These are phyloP conservation scores for Phytophthora pinifolia DNA, from an alignment of 352 stramenopile genomes.

Conservation along the genomic window DNA sequence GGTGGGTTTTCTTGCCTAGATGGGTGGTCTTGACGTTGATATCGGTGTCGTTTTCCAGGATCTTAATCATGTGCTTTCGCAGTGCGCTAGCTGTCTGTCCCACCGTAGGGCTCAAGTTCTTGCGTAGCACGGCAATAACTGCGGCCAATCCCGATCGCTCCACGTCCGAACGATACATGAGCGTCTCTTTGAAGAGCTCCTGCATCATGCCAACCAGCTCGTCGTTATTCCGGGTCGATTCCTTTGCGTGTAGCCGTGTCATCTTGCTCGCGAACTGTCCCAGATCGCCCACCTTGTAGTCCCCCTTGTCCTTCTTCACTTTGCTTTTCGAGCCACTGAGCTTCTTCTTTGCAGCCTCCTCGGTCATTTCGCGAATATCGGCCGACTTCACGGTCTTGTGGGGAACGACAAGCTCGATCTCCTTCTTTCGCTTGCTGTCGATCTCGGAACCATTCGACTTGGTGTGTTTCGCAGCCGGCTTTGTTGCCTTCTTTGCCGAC, in stretches of 20 bases:
- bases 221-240: constrained; percentile 78
- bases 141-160: constrained; percentile 67
- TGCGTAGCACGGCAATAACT: constrained; percentile 66
- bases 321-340: constrained; percentile 37
- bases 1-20: constrained; percentile 35
- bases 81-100: constrained; percentile 70
- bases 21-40: constrained; percentile 34
- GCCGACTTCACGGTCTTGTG: constrained; percentile 78
- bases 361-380: constrained; percentile 73
- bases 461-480: constrained; percentile 29
- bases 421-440: constrained; percentile 78
- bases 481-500: constrained; percentile 41
- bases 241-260: constrained; percentile 53
- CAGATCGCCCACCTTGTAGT: constrained; percentile 70
- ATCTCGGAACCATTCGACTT: constrained; percentile 47
- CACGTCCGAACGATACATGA: constrained; percentile 69
- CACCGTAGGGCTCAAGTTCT: constrained; percentile 70
- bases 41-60: constrained; percentile 54
- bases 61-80: constrained; percentile 77
- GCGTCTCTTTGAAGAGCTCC: constrained; percentile 68
- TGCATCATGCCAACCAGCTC: constrained; percentile 74
- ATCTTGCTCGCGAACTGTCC: constrained; percentile 60
- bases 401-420: constrained; percentile 77
- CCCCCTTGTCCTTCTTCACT: constrained; percentile 58
- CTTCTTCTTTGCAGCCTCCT: constrained; percentile 69